Conservation (phyloP, 2,329 filamentous ascomycete species). For the Penicillium sp. region DNA sequence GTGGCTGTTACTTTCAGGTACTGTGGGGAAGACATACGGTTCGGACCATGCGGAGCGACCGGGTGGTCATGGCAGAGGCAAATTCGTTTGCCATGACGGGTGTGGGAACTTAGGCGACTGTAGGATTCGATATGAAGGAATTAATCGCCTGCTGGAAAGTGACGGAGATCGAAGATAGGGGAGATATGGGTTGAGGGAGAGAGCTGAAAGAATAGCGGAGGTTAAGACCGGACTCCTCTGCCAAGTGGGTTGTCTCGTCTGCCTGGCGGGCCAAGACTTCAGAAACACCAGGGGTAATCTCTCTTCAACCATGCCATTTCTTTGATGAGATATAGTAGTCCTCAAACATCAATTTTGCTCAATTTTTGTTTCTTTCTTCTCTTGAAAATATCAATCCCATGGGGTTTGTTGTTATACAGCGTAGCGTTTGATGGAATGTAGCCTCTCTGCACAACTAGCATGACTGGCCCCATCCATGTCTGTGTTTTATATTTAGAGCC, state of each 20-base stretch:
- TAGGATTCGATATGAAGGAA: neutral
- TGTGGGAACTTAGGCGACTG: neutral
- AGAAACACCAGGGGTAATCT: neutral
- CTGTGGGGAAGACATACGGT: conserved; percentile 58
- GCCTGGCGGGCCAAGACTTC: conserved; percentile 10
- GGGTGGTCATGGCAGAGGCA: conserved; percentile 66
- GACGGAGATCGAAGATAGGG: neutral
- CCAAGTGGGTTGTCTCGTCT: conserved; percentile 6
- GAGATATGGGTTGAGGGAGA: conserved; percentile 1
- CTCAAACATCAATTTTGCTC: too few relatives aligned
- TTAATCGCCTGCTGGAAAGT: neutral
- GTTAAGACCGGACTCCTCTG: neutral
- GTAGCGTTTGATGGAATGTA: too few relatives aligned
- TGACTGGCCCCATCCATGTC: too few relatives aligned
- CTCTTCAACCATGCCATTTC: neutral
- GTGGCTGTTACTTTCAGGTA: conserved; percentile 4
- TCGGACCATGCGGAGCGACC: conserved; percentile 84
- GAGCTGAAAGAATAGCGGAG: conserved; percentile 2
- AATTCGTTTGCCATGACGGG: conserved; percentile 37
- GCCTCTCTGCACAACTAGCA: too few relatives aligned
- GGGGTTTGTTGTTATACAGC: too few relatives aligned
- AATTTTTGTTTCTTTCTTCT: too few relatives aligned
- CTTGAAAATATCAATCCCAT: too few relatives aligned
- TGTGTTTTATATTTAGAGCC: too few relatives aligned
- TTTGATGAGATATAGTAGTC: too few relatives aligned